Evolutionary conservation across 805 yeast genomes (phyloP).

Genomic region (Zygosaccharomyces bisporus): DNA sequence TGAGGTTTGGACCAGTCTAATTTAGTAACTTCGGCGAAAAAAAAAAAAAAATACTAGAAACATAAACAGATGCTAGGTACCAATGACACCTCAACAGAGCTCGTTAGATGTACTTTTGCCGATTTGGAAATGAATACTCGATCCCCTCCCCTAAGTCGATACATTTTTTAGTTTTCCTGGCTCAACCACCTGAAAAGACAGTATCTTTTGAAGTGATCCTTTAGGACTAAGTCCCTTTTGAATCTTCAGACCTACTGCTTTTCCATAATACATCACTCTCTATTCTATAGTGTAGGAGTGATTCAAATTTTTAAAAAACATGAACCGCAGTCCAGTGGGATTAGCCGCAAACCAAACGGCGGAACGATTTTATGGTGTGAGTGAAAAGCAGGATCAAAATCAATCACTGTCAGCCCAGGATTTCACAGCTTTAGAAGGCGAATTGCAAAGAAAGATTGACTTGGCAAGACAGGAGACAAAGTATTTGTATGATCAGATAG

Average conservation of each 20-base stretch:
- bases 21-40: background rate
- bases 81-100: background rate
- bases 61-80: background rate
- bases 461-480: conserved; percentile 45
- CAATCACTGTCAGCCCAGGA: conserved; percentile 7
- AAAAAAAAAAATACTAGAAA: background rate
- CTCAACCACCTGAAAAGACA: background rate
- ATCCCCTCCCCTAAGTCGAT: background rate
- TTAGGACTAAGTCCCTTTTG: background rate
- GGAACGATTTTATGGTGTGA: background rate
- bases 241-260: background rate
- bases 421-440: conserved; percentile 20
- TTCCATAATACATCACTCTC: background rate
- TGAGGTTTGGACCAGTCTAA: conserved; percentile 3
- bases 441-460: conserved; percentile 30
- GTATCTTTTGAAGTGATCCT: background rate
- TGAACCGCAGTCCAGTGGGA: conserved; percentile 1
- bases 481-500: conserved; percentile 48
- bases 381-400: background rate
- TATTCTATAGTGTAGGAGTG: background rate
- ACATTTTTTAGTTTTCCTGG: background rate
- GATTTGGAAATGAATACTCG: background rate
- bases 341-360: background rate
- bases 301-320: background rate
- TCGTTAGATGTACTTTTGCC: background rate